phyloP scores from a whole-genome alignment of 306 rosid genomes.

The Gastrolobium bilobum region DNA sequence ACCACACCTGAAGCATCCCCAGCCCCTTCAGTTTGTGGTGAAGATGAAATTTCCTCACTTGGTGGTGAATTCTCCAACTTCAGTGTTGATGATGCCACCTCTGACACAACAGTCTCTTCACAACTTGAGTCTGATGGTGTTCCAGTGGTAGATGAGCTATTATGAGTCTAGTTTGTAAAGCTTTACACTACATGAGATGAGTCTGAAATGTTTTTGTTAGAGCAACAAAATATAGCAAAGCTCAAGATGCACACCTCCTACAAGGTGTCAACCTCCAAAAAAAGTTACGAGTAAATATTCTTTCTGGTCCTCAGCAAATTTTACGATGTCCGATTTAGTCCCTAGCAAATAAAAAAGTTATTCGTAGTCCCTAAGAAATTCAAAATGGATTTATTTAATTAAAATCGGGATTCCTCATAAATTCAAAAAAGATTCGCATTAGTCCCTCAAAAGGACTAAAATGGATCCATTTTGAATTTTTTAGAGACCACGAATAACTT shows the following conservation, averaged over 20 bases:
- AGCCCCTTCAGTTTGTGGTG: slow-evolving; percentile 71
- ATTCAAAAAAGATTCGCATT: too few relatives aligned
- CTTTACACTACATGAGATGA: slow-evolving; percentile 22
- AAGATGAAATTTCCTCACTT: slow-evolving; percentile 80
- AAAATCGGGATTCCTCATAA: too few relatives aligned
- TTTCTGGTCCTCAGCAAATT: too few relatives aligned
- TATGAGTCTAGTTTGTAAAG: slow-evolving; percentile 3
- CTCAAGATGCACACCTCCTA: background rate
- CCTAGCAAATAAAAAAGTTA: too few relatives aligned
- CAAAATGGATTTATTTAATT: too few relatives aligned
- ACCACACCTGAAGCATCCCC: slow-evolving; percentile 75
- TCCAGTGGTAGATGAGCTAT: slow-evolving; percentile 47
- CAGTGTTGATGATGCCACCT: slow-evolving; percentile 79
- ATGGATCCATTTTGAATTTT: too few relatives aligned
- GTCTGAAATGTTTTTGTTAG: slow-evolving; percentile 29
- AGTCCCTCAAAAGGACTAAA: too few relatives aligned
- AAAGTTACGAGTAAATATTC: slow-evolving; percentile 29
- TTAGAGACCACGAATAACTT: too few relatives aligned
- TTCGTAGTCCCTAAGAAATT: too few relatives aligned
- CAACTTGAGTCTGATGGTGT: slow-evolving; percentile 59
- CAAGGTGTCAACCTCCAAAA: background rate
- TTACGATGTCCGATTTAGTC: too few relatives aligned
- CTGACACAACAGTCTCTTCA: slow-evolving; percentile 81
- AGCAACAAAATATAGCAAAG: slow-evolving; percentile 29
- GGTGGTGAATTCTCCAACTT: slow-evolving; percentile 77